phyloP scores from a whole-genome alignment of 306 rosid species.

The Rubus idaeus region DNA sequence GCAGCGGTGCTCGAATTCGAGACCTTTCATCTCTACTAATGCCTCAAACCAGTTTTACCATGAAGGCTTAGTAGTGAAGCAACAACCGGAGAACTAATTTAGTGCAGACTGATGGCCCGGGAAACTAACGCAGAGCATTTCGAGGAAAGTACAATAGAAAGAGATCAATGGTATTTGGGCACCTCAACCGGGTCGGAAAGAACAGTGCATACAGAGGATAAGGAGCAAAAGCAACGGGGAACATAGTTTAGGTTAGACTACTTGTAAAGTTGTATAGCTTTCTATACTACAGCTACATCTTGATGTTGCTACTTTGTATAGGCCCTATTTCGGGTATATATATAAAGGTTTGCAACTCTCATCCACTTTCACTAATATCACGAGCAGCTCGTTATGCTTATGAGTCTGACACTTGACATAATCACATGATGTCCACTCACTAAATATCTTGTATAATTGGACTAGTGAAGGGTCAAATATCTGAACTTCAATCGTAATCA shows the following conservation, averaged over 20 bases:
- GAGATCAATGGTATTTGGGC: background rate
- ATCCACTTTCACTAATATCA: no score
- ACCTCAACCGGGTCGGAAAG: background rate
- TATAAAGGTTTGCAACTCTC: background rate
- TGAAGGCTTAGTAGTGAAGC: conserved; percentile 4
- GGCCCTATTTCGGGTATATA: background rate
- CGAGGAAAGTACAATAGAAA: background rate
- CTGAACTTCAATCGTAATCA: no score
- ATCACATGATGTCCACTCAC: no score
- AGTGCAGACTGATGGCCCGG: conserved; percentile 6
- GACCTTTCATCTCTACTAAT: conserved; percentile 47
- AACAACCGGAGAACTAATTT: conserved; percentile 1
- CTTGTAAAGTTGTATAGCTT: conserved; percentile 22
- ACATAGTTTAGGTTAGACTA: conserved; percentile 19
- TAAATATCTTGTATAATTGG: no score
- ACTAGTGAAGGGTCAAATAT: no score
- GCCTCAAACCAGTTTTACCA: conserved; percentile 41
- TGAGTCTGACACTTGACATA: no score
- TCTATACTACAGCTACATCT: conserved; percentile 10
- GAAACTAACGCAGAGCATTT: background rate
- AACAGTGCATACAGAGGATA: conserved; percentile 1
- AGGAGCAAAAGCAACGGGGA: conserved; percentile 3
- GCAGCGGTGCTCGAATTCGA: conserved; percentile 65
- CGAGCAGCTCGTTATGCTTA: no score
- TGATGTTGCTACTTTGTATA: conserved; percentile 9